These are phyloP conservation scores for Silene vulgaris DNA, from an alignment of 179 eudicot species.

Conservation along the genomic window DNA sequence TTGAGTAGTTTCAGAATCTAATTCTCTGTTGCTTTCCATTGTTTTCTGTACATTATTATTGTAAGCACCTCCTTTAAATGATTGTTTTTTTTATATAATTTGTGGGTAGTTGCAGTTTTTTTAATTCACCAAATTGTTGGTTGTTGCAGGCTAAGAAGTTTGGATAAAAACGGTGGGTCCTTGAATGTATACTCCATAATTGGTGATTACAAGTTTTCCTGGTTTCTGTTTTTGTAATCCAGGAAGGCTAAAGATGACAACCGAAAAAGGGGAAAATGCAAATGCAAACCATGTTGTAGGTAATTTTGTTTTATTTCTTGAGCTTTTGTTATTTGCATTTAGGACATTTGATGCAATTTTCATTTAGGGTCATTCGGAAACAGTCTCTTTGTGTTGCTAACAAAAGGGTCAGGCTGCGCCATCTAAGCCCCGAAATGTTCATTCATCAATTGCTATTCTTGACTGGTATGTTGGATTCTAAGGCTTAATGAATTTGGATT, in stretches of 20 bases:
- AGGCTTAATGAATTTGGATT: too few species aligned
- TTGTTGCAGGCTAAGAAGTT: slow-evolving; percentile 9
- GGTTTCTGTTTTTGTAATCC: slow-evolving; percentile 26
- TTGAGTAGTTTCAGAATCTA: slow-evolving; percentile 7
- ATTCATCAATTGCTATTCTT: too few species aligned
- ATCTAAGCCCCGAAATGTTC: too few species aligned
- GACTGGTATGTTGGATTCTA: too few species aligned
- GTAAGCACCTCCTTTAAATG: slow-evolving; percentile 14
- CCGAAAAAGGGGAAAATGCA: slow-evolving; percentile 21
- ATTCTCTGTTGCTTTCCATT: slow-evolving; percentile 3
- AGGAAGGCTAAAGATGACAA: slow-evolving; percentile 31
- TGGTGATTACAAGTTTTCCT: slow-evolving; percentile 19
- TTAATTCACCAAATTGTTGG: neutral
- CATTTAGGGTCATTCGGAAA: too few species aligned
- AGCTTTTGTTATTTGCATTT: neutral
- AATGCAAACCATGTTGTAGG: slow-evolving; percentile 24
- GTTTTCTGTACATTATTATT: slow-evolving; percentile 3
- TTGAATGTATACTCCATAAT: neutral
- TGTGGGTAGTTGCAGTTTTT: slow-evolving; percentile 11
- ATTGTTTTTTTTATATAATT: neutral
- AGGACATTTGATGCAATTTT: too few species aligned
- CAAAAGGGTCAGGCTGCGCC: too few species aligned
- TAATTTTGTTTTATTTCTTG: neutral
- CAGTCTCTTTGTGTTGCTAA: too few species aligned
- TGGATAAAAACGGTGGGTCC: slow-evolving; percentile 7